Evolutionary conservation across 768 basidiomycete genomes (phyloP), one percentile per base, ranked within the genome.

Genomic region (Mycena rebaudengoi): DNA sequence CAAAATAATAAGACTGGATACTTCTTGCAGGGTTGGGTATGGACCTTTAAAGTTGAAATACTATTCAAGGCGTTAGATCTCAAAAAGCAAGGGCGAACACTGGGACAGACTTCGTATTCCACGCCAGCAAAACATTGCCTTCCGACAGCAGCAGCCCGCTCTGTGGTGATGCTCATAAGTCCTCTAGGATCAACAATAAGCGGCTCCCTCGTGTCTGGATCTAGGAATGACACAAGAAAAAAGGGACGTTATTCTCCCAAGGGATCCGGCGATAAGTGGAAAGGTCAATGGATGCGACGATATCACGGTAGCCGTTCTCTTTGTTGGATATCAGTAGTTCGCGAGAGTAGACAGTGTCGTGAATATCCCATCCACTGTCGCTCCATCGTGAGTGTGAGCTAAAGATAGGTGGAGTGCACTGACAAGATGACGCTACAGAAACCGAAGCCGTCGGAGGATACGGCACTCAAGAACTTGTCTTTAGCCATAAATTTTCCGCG

Each of bases 401-500:
- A 37, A 51, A 26, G 26, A 32, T 7, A n/a, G 32, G 3, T 5
- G 26, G 18, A 50, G 40, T 33, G n/a, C 5, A 80, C 90, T 70
- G 62, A 92, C 94, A 96, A 98, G 59, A 96, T 88, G 48, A 96
- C 92, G 69, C 91, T 94, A 79, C 94, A 97, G 79, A 96, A 98
- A 6, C 95, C 94, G 74, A 98, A 97, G 0, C 95, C 95, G 65
- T 90, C 88, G 1, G 89, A 85, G 50, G 89, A 86, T 8, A 83
- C 92, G 0, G 94, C 91, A 49, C 88, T 88, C 32, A 98, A 73
- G 74, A 99, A 98, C 79, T 99, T 99, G 51, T 89, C 84, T 78
- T 92, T 98, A 16, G 91, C 92, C 92, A 95, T 94, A 73, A 90
- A 92, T 78, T 98, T 98, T n/a, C 97, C 97, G 30, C 97, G 85